Evolutionary conservation across 345 rosid species (phyloP).

Genomic region (Populus deltoides): DNA sequence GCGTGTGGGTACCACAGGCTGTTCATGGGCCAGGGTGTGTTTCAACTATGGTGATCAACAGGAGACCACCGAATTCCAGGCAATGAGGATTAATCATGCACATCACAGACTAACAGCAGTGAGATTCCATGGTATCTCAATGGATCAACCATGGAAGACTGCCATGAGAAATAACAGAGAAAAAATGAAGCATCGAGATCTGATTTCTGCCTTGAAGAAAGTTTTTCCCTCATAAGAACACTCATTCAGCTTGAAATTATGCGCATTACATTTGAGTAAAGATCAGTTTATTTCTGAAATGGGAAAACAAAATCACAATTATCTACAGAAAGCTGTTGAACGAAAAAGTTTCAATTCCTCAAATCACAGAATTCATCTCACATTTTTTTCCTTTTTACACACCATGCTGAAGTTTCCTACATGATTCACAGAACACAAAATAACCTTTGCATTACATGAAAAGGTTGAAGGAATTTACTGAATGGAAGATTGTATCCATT

Average conservation of each 20-base stretch:
- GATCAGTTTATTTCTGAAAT: neutral
- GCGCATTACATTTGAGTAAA: neutral
- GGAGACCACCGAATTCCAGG: neutral
- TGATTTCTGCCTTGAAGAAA: neutral
- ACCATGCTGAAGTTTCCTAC: constrained; percentile 19
- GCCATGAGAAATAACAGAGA: neutral
- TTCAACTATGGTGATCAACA: neutral
- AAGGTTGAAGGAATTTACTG: constrained; percentile 23
- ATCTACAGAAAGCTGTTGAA: constrained; percentile 10
- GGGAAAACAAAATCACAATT: constrained; percentile 11
- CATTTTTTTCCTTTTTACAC: constrained; percentile 15
- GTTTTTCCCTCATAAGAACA: neutral
- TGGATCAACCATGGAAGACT: neutral
- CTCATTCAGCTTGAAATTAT: too few relatives aligned
- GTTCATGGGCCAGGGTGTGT: neutral
- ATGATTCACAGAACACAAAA: constrained; percentile 13
- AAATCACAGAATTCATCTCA: constrained; percentile 26
- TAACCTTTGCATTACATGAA: constrained; percentile 18
- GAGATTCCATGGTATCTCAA: neutral
- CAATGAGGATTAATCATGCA: neutral
- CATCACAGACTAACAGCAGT: neutral
- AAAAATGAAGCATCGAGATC: neutral
- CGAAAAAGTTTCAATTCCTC: constrained; percentile 9
- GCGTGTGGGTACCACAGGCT: neutral
- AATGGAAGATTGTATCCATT: constrained; percentile 7